A percentile compares a stretch with the other conserved stretches of the same genome.
These are phyloP conservation scores for Russula emetica DNA, from an alignment of 768 basidiomycete genomes.

Conservation along the genomic window DNA sequence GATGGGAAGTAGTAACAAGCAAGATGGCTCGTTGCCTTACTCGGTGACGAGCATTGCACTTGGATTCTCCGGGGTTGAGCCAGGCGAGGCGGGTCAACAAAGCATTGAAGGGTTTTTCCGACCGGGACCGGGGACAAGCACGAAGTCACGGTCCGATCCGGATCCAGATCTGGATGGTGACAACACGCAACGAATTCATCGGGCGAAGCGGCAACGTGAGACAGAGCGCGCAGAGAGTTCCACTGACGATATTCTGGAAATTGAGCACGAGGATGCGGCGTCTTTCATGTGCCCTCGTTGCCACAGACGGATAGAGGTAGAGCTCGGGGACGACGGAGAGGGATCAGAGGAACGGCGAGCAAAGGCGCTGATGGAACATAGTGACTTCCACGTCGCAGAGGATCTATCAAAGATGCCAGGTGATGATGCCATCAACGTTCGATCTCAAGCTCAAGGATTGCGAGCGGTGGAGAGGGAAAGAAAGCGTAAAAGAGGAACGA, in stretches of 20 bases:
- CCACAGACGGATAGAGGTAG: constrained; percentile 2
- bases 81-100: constrained; percentile 71
- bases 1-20: constrained; percentile 42
- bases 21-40: constrained; percentile 40
- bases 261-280: not conserved
- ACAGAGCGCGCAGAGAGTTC: constrained; percentile 20
- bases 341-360: constrained; percentile 31
- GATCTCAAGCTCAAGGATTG: constrained; percentile 2
- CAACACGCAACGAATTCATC: constrained; percentile 10
- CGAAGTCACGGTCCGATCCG: constrained; percentile 7
- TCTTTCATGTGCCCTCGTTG: constrained; percentile 20
- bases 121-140: constrained; percentile 33
- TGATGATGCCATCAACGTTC: constrained; percentile 27
- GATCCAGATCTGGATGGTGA: not conserved
- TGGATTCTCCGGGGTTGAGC: constrained; percentile 74
- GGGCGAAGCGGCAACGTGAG: constrained; percentile 26
- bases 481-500: constrained; percentile 34
- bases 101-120: constrained; percentile 86
- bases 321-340: constrained; percentile 31
- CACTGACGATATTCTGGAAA: not conserved
- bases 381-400: constrained; percentile 86
- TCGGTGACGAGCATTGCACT: constrained; percentile 71
- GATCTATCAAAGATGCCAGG: constrained; percentile 53
- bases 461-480: constrained; percentile 27
- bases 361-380: constrained; percentile 60